A percentile compares a stretch with the other conserved stretches of the same genome.
These are phyloP conservation scores for Brassica hybrid DNA, from an alignment of 441 rosid genomes.

Conservation along the genomic window DNA sequence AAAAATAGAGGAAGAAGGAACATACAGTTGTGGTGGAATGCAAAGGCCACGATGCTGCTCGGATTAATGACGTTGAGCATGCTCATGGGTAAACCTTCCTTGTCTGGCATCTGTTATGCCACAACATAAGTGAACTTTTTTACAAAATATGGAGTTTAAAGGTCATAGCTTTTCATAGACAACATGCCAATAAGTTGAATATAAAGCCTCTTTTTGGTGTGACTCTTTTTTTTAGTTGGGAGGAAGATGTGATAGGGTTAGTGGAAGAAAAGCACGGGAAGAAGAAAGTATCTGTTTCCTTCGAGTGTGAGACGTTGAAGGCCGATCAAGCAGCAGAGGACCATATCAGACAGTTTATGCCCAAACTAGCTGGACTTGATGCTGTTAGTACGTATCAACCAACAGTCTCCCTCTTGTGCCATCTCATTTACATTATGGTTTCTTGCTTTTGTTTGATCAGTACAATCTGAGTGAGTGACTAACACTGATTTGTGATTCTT, in stretches of 20 bases:
- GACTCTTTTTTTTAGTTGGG: slow-evolving; percentile 60
- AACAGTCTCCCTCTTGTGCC: background rate
- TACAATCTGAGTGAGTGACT: slow-evolving; percentile 12
- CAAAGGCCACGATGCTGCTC: slow-evolving; percentile 96
- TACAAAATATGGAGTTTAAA: background rate
- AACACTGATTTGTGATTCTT: slow-evolving; percentile 18
- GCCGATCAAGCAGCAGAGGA: slow-evolving; percentile 92
- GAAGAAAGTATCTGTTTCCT: slow-evolving; percentile 67
- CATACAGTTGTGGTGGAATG: slow-evolving; percentile 79
- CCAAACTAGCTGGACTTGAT: slow-evolving; percentile 82
- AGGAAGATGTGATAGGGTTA: slow-evolving; percentile 73
- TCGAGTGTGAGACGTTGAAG: slow-evolving; percentile 92
- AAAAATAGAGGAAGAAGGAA: slow-evolving; percentile 70
- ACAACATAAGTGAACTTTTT: too few species aligned
- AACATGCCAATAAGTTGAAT: slow-evolving; percentile 14
- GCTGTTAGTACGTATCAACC: slow-evolving; percentile 67
- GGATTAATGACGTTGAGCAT: slow-evolving; percentile 71
- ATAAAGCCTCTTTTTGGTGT: background rate
- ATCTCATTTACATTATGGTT: slow-evolving; percentile 12
- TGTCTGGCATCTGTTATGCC: background rate
- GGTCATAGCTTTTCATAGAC: background rate
- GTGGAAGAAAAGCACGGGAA: slow-evolving; percentile 68
- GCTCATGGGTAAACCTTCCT: slow-evolving; percentile 77
- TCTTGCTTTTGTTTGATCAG: slow-evolving; percentile 12
- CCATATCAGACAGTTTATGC: slow-evolving; percentile 84